Evolutionary conservation across 345 rosid species (phyloP).

Genomic region (Abelmoschus esculentus): DNA sequence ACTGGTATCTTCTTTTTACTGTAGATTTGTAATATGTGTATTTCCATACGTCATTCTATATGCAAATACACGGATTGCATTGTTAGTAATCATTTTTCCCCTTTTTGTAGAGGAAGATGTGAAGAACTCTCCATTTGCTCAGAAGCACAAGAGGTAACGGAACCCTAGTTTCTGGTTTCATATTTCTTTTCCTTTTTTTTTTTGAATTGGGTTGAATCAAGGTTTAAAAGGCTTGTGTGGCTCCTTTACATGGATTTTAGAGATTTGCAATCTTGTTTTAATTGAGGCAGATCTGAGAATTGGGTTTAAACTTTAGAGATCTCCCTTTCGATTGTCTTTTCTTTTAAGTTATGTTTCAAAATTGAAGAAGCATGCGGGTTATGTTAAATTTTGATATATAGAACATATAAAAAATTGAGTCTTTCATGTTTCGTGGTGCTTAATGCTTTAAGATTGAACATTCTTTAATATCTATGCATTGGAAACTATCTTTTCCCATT

Average conservation of each 20-base stretch:
- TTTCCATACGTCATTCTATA: neutral
- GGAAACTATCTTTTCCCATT: neutral
- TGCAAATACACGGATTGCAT: neutral
- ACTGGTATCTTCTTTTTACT: slow-evolving; percentile 37
- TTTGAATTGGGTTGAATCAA: neutral
- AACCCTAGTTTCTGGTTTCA: slow-evolving; percentile 1
- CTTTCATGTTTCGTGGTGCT: neutral
- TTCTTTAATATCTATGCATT: neutral
- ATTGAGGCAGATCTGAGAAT: neutral
- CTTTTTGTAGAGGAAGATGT: slow-evolving; percentile 71
- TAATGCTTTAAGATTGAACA: neutral
- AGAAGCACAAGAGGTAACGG: slow-evolving; percentile 69
- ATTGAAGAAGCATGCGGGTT: neutral
- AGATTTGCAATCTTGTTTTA: neutral
- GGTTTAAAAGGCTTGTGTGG: neutral
- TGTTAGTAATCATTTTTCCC: neutral
- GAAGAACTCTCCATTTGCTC: slow-evolving; percentile 71
- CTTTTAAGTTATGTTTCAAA: neutral
- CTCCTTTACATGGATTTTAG: neutral
- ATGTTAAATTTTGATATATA: neutral
- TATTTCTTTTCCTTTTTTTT: neutral
- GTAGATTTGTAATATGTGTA: neutral
- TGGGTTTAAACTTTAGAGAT: too few relatives aligned
- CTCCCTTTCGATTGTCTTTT: neutral
- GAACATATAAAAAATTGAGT: neutral